phyloP scores from a whole-genome alignment of 2,329 filamentous ascomycete species.

The Akanthomyces uredinophilus region DNA sequence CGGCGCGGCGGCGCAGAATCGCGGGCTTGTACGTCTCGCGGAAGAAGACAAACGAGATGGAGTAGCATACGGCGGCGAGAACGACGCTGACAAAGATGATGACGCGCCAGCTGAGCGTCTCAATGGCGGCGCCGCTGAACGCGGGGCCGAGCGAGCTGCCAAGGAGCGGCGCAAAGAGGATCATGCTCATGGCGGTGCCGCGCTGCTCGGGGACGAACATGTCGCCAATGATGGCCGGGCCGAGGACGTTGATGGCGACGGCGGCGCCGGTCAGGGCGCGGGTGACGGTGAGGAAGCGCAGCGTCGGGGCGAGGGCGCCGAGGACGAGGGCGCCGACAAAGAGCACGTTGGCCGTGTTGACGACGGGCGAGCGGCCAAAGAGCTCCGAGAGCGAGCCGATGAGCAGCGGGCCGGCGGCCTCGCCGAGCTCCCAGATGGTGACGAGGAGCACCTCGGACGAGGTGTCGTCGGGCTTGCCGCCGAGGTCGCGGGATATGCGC shows the following conservation, averaged over 20 bases:
- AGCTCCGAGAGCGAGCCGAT: constrained; percentile 60
- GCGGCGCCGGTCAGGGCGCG: constrained; percentile 57
- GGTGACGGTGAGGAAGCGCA: constrained; percentile 45
- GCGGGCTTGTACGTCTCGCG: constrained; percentile 55
- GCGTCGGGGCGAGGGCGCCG: constrained; percentile 40
- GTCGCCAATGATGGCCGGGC: constrained; percentile 59
- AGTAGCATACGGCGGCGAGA: constrained; percentile 44
- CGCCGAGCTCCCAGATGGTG: constrained; percentile 65
- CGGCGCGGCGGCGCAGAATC: constrained; percentile 41
- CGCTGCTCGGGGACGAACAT: constrained; percentile 54
- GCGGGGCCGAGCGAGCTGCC: constrained; percentile 54
- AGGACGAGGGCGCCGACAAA: constrained; percentile 46
- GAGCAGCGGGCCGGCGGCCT: constrained; percentile 54
- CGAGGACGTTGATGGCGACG: constrained; percentile 59
- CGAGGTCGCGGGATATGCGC: constrained; percentile 45
- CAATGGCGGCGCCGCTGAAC: constrained; percentile 49
- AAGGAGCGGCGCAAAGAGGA: constrained; percentile 52
- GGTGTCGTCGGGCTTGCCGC: constrained; percentile 34
- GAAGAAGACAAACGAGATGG: constrained; percentile 47
- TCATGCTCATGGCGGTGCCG: constrained; percentile 52
- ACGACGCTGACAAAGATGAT: constrained; percentile 46
- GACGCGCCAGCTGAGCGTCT: constrained; percentile 49
- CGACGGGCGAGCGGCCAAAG: constrained; percentile 50
- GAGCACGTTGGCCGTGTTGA: constrained; percentile 47
- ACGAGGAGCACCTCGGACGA: constrained; percentile 57